A percentile compares a stretch with the other conserved stretches of the same genome.
phyloP scores from a whole-genome alignment of 1,139 yeast species.

The Geotrichum phurueaensis region DNA sequence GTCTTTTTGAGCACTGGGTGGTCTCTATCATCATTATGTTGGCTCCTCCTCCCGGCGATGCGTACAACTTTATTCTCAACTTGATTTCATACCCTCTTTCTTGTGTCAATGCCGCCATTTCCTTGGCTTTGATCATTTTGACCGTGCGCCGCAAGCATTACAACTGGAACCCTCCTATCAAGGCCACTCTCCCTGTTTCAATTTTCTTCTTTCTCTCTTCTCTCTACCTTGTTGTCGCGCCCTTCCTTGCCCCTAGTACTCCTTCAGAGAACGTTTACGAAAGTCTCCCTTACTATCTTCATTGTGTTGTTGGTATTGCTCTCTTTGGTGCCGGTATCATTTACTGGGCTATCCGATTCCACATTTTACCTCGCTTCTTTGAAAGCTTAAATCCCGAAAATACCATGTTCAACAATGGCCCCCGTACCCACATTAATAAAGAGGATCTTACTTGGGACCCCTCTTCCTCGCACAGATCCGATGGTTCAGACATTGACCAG shows the following conservation, averaged over 20 bases:
- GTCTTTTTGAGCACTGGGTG: conserved; percentile 50
- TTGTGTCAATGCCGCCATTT: conserved; percentile 63
- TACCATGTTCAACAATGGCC: not conserved
- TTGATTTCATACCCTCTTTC: conserved; percentile 73
- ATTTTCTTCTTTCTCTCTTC: conserved; percentile 63
- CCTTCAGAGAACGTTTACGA: conserved; percentile 61
- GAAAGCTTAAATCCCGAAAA: conserved; percentile 28
- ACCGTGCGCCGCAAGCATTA: conserved; percentile 44
- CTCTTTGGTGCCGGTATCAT: conserved; percentile 63
- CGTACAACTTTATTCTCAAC: conserved; percentile 68
- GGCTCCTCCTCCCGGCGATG: conserved; percentile 71
- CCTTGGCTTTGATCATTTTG: conserved; percentile 68
- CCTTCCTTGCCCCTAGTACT: conserved; percentile 67
- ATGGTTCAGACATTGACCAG: not conserved
- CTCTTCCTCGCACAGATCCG: not conserved
- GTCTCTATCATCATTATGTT: conserved; percentile 50
- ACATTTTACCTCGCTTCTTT: conserved; percentile 52
- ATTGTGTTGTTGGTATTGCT: conserved; percentile 79
- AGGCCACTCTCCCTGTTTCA: conserved; percentile 59
- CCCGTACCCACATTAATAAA: not conserved
- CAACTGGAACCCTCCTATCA: conserved; percentile 69
- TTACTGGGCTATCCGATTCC: conserved; percentile 68
- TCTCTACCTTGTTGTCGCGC: conserved; percentile 67
- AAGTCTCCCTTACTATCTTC: conserved; percentile 67
- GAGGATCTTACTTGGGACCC: not conserved